Base-by-base conservation (phyloP, 2,329 filamentous ascomycete species). In the Sarocladium strictum region DNA sequence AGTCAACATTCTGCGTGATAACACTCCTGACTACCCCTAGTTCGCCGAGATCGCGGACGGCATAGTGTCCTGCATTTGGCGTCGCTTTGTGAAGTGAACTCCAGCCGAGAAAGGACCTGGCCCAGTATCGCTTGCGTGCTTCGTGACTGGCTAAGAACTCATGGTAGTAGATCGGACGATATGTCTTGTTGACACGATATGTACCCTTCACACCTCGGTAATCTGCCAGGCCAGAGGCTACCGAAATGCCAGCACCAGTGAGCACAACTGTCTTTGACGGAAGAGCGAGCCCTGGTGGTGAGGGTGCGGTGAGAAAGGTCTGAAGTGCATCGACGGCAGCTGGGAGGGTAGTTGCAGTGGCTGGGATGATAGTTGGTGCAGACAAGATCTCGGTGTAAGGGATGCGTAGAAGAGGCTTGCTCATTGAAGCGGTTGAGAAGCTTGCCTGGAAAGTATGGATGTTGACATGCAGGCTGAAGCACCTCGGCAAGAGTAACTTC, bases 1-100 rank as follows among this genome's bases (percentile, higher is more conserved):
- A 96, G 72, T 99, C 94, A 53, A 99, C 94, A 66, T 97, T 97
- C 68, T 99, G 94, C 38, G 94, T 97, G 61, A 99, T 84, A 56
- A 97, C 89, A 53, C 76, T 83, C 55, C 79, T 81, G 40, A 97
- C 76, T 51, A 91, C 71, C 2, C 91, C 92, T 60, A 94, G 73
- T 3, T 79, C 70, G 2, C 83, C 88, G 33, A 97, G 74, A 59
- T 86, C 79, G 53, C 81, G 78, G 55, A 97, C 81, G 2, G 92
- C 90, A 66, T 81, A 78, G 72, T 99, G 94, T 2, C 85, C 85
- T 2, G 76, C 73, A 65, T 97, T 97, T 12, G 93, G 92, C 56
- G 74, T 75, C n/a, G 90, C 89, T 58, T 83, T 86, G 64, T 87
- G 75, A 60, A 97, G 74, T 43, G 83, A 90, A 3, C 89, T 85